Base-by-base conservation (phyloP, 805 yeast species). In the Pichia nakasei region DNA sequence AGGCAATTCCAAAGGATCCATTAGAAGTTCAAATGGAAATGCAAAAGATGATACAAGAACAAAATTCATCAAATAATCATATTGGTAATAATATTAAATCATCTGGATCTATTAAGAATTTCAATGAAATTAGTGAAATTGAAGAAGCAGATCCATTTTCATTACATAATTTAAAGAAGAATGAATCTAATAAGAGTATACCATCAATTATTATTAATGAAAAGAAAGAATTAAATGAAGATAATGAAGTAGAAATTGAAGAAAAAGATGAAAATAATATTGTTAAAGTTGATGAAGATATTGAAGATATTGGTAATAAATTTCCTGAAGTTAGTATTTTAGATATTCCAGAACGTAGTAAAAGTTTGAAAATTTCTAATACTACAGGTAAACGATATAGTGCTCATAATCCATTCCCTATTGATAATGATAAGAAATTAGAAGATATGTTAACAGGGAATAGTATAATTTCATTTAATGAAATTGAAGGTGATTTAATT, bases 251-350 rank as follows among this genome's bases (percentile, higher is more conserved):
- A 13, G 18, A 6, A 27, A 13, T 11, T 29, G 13, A 15, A 9
- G 13, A 29, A 8, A 24, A 11, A 8, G 27, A 24, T 24, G 27
- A 8, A 24, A 24, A 24, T 24, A 11, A 24, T 24, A 24, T 24
- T 18, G 27, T 26, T 15, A 27, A 29, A 17, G 12, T 13, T 27
- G 20, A 35, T 20, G 9, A 27, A 21, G 43, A 29, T 4, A 22
- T 22, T 26, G 41, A 64, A 6, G 59, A 71, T 29, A 74, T 70
- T 2, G 80, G 74, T 52, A 71, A 71, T 45, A 59, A 80, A 39
- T 77, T 68, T 50, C 82, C 61, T 5, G 56, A 39, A 18, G 37
- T 43, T 17, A 35, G 36, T 38, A 11, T 22, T 17, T 19, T 20
- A 20, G 35, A 35, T 27, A 2, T 32, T 32, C 19, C 19, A 17